Evolutionary conservation across 768 basidiomycete genomes (phyloP).

Genomic region (Hirschioporus abietinus): DNA sequence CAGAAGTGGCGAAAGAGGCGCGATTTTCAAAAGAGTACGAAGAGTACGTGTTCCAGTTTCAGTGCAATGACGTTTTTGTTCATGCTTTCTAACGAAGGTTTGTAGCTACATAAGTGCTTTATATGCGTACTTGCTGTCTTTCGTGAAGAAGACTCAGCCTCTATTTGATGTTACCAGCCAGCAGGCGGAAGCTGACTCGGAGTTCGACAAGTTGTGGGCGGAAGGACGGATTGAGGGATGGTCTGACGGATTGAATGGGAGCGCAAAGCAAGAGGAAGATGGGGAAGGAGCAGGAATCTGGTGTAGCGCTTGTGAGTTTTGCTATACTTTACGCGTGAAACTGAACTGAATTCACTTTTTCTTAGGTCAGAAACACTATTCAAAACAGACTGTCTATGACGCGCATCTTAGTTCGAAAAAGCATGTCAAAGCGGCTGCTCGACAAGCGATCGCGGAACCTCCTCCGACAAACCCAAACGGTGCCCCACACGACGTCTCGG

Average conservation of each 20-base stretch:
- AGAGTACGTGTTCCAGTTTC: conserved; percentile 41
- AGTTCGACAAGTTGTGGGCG: conserved; percentile 82
- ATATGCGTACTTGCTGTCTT: conserved; percentile 80
- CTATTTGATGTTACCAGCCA: conserved; percentile 70
- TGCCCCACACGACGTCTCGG: conserved; percentile 19
- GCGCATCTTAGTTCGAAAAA: conserved; percentile 95
- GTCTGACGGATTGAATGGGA: conserved; percentile 45
- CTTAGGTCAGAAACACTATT: conserved; percentile 88
- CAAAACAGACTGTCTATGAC: conserved; percentile 97
- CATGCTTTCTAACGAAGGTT: not conserved
- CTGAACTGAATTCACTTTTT: conserved; percentile 3
- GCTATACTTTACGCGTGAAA: not conserved
- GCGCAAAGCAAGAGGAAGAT: conserved; percentile 33
- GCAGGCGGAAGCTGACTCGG: conserved; percentile 54
- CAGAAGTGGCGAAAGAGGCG: conserved; percentile 63
- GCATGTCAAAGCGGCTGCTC: conserved; percentile 86
- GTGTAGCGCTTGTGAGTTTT: conserved; percentile 82
- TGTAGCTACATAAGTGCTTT: conserved; percentile 78
- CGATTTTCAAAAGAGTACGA: conserved; percentile 75
- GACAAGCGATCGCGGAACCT: conserved; percentile 46
- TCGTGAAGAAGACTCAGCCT: conserved; percentile 80
- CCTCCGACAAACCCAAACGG: conserved; percentile 58
- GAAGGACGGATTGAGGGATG: conserved; percentile 70
- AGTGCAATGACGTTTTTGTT: conserved; percentile 8
- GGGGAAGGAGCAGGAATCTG: conserved; percentile 71